Conservation (phyloP, 257 asterid genomes). For the Nicotiana paniculata region DNA sequence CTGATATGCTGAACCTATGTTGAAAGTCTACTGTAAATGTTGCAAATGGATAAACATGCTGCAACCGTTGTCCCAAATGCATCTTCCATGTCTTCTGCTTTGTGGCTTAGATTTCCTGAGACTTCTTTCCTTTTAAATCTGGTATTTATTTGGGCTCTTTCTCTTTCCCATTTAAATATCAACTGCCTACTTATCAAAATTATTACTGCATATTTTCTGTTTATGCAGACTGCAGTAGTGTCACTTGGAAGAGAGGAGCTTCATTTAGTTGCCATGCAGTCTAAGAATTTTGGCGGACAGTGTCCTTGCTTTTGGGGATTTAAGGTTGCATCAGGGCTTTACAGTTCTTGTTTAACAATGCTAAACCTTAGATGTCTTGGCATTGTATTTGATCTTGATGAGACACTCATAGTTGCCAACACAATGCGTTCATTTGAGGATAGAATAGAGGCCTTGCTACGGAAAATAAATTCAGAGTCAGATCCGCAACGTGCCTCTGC, state of each 20-base stretch:
- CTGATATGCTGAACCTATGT: not conserved
- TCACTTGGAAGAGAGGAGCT: constrained; percentile 64
- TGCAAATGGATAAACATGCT: not conserved
- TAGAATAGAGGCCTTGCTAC: constrained; percentile 75
- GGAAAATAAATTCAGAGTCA: constrained; percentile 60
- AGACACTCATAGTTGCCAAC: constrained; percentile 94
- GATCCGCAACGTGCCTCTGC: constrained; percentile 81
- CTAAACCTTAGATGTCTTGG: constrained; percentile 94
- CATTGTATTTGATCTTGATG: constrained; percentile 96
- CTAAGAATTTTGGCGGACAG: constrained; percentile 57
- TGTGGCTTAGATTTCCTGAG: not conserved
- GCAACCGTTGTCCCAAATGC: not conserved
- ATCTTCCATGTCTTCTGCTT: not conserved
- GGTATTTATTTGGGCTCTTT: constrained; percentile 5
- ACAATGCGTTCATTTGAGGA: constrained; percentile 98
- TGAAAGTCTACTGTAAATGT: not conserved
- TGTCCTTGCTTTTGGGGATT: constrained; percentile 90
- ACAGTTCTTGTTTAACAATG: constrained; percentile 81
- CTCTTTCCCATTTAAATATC: not conserved
- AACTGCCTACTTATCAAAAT: not conserved
- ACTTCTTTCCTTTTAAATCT: not conserved
- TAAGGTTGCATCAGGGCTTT: constrained; percentile 58
- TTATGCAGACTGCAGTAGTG: constrained; percentile 71
- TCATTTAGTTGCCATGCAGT: constrained; percentile 94
- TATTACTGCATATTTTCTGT: constrained; percentile 11